phyloP scores from a whole-genome alignment of 345 rosid species.

The Gossypium arboreum region DNA sequence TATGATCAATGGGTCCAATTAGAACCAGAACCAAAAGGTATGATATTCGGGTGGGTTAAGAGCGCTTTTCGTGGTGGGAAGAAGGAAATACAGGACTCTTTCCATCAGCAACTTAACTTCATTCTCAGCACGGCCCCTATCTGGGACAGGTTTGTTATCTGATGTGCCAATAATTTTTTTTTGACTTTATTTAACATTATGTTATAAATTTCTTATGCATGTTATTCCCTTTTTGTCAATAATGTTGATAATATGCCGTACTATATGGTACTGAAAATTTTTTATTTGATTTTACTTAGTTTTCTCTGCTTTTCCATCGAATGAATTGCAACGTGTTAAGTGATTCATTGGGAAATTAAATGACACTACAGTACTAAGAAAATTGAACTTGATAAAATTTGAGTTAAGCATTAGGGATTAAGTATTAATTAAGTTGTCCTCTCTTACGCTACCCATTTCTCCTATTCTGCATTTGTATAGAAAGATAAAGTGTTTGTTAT shows the following conservation, averaged over 20 bases:
- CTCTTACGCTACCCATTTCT: not conserved
- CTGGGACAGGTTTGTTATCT: slow-evolving; percentile 82
- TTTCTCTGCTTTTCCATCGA: slow-evolving; percentile 1
- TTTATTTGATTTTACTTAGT: not conserved
- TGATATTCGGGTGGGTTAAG: slow-evolving; percentile 73
- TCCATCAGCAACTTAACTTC: slow-evolving; percentile 63
- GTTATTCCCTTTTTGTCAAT: not conserved
- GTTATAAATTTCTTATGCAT: slow-evolving; percentile 1
- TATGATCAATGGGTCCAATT: slow-evolving; percentile 69
- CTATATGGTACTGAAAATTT: not conserved
- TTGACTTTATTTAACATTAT: not conserved
- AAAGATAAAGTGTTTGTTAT: not conserved
- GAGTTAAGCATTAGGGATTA: not conserved
- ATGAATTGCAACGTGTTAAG: slow-evolving; percentile 5
- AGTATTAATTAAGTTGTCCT: not conserved
- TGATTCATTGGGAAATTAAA: not conserved
- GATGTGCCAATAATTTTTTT: not conserved
- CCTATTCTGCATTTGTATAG: not conserved
- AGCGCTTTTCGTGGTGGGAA: slow-evolving; percentile 68
- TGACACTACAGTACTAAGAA: not conserved
- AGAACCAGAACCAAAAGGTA: slow-evolving; percentile 54
- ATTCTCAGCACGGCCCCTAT: slow-evolving; percentile 76
- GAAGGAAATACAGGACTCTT: slow-evolving; percentile 81
- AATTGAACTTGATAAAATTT: not conserved
- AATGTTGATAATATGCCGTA: not conserved